phyloP scores from a whole-genome alignment of 2,329 filamentous ascomycete genomes.

The Pyricularia pennisetigena region DNA sequence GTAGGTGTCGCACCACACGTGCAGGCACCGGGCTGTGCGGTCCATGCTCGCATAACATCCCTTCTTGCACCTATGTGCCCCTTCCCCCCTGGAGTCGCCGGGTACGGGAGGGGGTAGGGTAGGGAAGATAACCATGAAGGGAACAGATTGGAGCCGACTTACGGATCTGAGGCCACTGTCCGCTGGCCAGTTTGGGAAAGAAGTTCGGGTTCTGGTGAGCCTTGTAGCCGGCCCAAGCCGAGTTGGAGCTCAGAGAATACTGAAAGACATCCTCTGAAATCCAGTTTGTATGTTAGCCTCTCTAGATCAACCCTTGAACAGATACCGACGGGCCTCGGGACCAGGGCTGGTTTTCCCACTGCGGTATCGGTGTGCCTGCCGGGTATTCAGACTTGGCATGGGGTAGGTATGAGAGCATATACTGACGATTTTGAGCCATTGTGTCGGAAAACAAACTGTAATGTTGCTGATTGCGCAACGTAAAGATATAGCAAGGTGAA shows the following conservation, averaged over 20 bases:
- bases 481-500: neutral
- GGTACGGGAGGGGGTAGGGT: neutral
- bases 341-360: neutral
- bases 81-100: neutral
- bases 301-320: neutral
- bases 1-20: neutral
- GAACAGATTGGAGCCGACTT: conserved; percentile 17
- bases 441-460: neutral
- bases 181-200: conserved; percentile 56
- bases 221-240: conserved; percentile 59
- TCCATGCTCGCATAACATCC: neutral
- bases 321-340: neutral
- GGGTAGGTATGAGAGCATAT: neutral
- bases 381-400: neutral
- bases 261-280: conserved; percentile 45
- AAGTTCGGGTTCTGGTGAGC: conserved; percentile 57
- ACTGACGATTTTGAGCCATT: conserved; percentile 1
- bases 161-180: conserved; percentile 57
- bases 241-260: conserved; percentile 57
- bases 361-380: neutral
- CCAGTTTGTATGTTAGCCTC: neutral
- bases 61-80: neutral
- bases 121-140: neutral
- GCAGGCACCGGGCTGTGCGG: neutral
- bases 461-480: neutral